These are phyloP conservation scores for Aspergillus latus DNA, from an alignment of 2,329 filamentous ascomycete genomes.

Conservation along the genomic window DNA sequence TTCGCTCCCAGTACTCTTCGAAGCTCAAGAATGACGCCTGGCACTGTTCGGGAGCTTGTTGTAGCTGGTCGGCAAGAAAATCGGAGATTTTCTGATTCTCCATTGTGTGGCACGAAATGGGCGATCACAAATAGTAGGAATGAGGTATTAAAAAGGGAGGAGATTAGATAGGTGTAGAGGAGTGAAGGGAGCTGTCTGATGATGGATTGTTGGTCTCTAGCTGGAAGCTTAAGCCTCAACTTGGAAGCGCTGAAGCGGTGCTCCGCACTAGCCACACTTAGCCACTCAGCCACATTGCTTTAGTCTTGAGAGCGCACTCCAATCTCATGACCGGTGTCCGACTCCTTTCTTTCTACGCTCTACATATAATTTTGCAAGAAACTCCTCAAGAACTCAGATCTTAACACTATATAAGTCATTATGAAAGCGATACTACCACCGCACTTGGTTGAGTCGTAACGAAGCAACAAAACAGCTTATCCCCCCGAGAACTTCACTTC, in stretches of 20 bases:
- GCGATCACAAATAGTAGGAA: neutral
- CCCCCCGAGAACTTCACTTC: conserved; percentile 7
- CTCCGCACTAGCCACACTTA: conserved; percentile 23
- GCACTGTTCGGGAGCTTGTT: conserved; percentile 80
- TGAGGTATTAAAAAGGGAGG: conserved; percentile 7
- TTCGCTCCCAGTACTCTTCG: conserved; percentile 96
- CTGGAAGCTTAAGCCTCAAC: conserved; percentile 21
- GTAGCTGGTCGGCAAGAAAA: conserved; percentile 87
- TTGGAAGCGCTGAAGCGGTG: neutral
- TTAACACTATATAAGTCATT: too few species aligned
- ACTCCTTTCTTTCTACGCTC: neutral
- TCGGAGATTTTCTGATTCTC: conserved; percentile 84
- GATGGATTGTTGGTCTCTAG: conserved; percentile 6
- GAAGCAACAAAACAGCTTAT: neutral
- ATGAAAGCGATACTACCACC: neutral
- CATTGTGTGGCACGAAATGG: conserved; percentile 56
- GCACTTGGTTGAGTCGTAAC: neutral
- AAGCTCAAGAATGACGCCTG: conserved; percentile 87
- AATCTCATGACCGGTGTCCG: neutral
- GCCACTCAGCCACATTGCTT: conserved; percentile 10
- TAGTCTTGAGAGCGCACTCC: neutral
- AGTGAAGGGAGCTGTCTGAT: conserved; percentile 16
- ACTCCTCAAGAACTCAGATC: too few species aligned
- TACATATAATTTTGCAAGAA: too few species aligned
- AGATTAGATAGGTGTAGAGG: conserved; percentile 9